phyloP scores from a whole-genome alignment of 768 basidiomycete genomes.

The Scleroderma citrinum region DNA sequence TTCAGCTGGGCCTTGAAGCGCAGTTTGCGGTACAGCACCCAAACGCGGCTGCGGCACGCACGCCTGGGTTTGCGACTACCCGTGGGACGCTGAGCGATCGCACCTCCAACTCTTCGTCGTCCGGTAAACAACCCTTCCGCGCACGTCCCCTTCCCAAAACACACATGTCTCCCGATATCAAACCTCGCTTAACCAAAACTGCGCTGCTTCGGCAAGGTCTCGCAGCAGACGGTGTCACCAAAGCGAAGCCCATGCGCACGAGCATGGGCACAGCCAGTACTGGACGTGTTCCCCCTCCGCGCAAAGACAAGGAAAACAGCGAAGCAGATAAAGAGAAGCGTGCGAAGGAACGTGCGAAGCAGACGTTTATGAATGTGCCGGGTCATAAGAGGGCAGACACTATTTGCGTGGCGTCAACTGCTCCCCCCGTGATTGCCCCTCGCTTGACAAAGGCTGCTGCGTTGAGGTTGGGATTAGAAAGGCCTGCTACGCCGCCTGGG shows the following conservation, averaged over 20 bases:
- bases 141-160: constrained; percentile 66
- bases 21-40: constrained; percentile 39
- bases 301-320: constrained; percentile 23
- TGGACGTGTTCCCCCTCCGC: constrained; percentile 23
- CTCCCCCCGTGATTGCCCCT: constrained; percentile 64
- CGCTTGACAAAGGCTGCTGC: constrained; percentile 74
- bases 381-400: constrained; percentile 71
- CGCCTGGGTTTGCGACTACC: constrained; percentile 13
- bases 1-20: constrained; percentile 37
- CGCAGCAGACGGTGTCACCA: constrained; percentile 32
- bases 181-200: constrained; percentile 71
- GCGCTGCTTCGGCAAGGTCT: constrained; percentile 68
- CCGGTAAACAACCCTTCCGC: constrained; percentile 50
- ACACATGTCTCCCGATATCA: constrained; percentile 57
- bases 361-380: constrained; percentile 73
- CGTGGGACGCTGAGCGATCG: constrained; percentile 30
- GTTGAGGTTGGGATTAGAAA: constrained; percentile 53
- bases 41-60: constrained; percentile 18
- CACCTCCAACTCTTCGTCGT: constrained; percentile 28
- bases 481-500: constrained; percentile 33
- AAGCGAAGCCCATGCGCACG: constrained; percentile 9
- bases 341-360: constrained; percentile 46
- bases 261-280: constrained; percentile 32
- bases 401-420: constrained; percentile 69
- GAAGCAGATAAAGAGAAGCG: constrained; percentile 43